phyloP scores from a whole-genome alignment of 768 basidiomycete genomes.

The Lanmaoa rubissima region DNA sequence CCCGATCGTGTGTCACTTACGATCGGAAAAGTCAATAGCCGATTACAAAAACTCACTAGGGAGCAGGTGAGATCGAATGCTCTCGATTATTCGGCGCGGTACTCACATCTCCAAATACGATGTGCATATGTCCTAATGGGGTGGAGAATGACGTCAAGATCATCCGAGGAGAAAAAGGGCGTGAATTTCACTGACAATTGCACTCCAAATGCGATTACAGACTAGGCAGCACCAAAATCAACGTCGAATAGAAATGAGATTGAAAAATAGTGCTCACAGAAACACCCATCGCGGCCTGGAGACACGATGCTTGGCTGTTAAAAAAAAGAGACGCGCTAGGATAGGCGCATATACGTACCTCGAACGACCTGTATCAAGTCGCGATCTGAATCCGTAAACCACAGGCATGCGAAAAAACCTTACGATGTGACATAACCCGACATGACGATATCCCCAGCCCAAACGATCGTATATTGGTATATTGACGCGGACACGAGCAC shows the following conservation, averaged over 20 bases:
- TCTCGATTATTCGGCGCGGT: neutral
- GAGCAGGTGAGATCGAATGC: neutral
- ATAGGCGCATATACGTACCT: conserved; percentile 18
- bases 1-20: conserved; percentile 20
- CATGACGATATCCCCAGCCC: conserved; percentile 27
- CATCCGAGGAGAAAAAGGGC: neutral
- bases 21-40: conserved; percentile 31
- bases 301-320: neutral
- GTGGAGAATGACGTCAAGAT: conserved; percentile 5
- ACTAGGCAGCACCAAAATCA: conserved; percentile 15
- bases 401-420: neutral
- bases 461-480: conserved; percentile 33
- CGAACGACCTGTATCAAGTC: conserved; percentile 18
- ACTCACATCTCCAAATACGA: conserved; percentile 38
- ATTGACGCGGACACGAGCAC: conserved; percentile 30
- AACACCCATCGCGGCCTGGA: conserved; percentile 36
- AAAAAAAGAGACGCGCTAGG: neutral
- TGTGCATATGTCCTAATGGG: conserved; percentile 34
- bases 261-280: conserved; percentile 21
- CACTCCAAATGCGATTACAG: conserved; percentile 35
- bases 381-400: neutral
- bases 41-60: conserved; percentile 34
- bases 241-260: neutral
- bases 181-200: conserved; percentile 28
- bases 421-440: conserved; percentile 29